phyloP scores from a whole-genome alignment of 2,329 filamentous ascomycete species.

The Aspergillus calidoustus region DNA sequence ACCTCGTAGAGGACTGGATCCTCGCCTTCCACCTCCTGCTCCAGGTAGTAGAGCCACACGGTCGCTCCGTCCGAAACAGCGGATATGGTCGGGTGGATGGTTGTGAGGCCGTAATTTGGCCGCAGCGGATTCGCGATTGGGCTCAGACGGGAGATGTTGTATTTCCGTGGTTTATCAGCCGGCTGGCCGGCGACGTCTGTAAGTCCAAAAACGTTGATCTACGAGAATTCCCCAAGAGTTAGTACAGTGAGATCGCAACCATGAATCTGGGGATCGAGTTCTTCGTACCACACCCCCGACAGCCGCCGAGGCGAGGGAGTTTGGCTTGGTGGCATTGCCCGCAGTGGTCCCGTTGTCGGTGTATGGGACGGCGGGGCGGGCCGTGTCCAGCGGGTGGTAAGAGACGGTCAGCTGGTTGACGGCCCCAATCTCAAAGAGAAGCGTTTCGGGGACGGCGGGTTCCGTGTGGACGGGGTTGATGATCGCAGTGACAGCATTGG shows the following conservation, averaged over 20 bases:
- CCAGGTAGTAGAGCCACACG: neutral
- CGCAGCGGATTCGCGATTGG: neutral
- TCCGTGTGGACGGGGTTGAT: neutral
- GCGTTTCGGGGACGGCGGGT: too few species aligned
- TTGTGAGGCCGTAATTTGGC: neutral
- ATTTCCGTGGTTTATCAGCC: neutral
- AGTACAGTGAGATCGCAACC: too few species aligned
- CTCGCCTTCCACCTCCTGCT: neutral
- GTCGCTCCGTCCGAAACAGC: neutral
- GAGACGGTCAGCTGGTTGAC: neutral
- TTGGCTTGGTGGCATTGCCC: neutral
- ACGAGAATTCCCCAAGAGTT: too few species aligned
- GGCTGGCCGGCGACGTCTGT: neutral
- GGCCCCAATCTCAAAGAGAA: neutral
- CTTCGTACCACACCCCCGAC: neutral
- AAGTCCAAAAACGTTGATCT: neutral
- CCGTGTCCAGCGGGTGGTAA: neutral
- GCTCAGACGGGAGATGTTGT: neutral
- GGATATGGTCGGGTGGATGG: neutral
- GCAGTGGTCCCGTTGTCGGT: neutral
- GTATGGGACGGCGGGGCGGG: neutral
- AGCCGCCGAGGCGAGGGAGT: neutral
- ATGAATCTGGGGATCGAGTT: neutral
- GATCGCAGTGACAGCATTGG: neutral
- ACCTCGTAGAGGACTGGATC: too few species aligned